Conservation (phyloP, 306 rosid genomes). For the Dryas octopetala region DNA sequence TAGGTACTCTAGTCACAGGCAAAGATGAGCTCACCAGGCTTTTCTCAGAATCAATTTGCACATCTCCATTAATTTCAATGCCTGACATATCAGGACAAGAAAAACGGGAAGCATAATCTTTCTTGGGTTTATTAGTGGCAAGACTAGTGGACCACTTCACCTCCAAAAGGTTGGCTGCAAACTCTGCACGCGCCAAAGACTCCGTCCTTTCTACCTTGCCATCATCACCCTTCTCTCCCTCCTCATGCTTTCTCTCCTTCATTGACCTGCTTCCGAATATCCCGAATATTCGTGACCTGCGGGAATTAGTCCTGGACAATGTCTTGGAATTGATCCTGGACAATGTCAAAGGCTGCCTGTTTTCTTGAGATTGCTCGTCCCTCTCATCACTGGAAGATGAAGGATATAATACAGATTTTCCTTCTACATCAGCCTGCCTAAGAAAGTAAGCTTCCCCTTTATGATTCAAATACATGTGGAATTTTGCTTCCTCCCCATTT, state of each 20-base stretch:
- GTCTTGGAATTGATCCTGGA: slow-evolving; percentile 27
- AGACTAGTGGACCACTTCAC: slow-evolving; percentile 85
- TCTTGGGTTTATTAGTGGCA: slow-evolving; percentile 25
- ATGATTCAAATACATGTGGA: slow-evolving; percentile 71
- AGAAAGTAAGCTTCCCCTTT: slow-evolving; percentile 88
- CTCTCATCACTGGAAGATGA: slow-evolving; percentile 47
- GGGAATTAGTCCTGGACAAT: slow-evolving; percentile 39
- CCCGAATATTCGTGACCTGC: slow-evolving; percentile 48
- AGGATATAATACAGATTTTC: slow-evolving; percentile 35
- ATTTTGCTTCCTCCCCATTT: slow-evolving; percentile 63
- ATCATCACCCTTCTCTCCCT: slow-evolving; percentile 16
- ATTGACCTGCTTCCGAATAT: slow-evolving; percentile 53
- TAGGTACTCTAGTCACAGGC: slow-evolving; percentile 23
- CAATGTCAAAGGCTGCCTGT: slow-evolving; percentile 25
- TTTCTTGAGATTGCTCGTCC: slow-evolving; percentile 31
- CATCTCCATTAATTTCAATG: slow-evolving; percentile 20
- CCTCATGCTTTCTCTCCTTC: slow-evolving; percentile 37
- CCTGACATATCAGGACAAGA: slow-evolving; percentile 18
- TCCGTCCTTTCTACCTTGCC: slow-evolving; percentile 30
- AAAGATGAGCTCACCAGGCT: slow-evolving; percentile 28
- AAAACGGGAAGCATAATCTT: slow-evolving; percentile 27
- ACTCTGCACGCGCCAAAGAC: slow-evolving; percentile 69
- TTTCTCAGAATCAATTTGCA: slow-evolving; percentile 18
- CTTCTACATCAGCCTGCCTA: slow-evolving; percentile 56
- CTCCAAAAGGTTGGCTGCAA: slow-evolving; percentile 80